Evolutionary conservation across 352 stramenopile genomes (phyloP).

Genomic region (Pythium folliculosum): DNA sequence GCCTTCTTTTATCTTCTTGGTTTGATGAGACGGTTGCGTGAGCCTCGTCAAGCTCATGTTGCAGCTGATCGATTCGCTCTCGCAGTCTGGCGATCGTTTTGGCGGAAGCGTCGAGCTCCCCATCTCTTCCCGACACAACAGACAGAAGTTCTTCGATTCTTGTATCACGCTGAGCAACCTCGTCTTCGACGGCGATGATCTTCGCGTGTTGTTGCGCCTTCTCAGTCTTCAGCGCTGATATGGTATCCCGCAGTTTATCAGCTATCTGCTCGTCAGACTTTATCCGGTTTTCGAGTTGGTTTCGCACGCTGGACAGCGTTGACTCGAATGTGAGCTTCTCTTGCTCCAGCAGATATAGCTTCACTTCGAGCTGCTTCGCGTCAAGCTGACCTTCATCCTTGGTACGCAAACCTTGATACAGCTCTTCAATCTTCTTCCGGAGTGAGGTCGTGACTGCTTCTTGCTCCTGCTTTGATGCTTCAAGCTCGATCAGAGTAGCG

Average conservation of each 20-base stretch:
- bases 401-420: constrained; percentile 51
- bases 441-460: constrained; percentile 31
- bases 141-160: constrained; percentile 50
- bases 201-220: constrained; percentile 35
- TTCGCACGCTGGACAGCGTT: constrained; percentile 1
- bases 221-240: constrained; percentile 38
- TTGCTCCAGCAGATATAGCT: constrained; percentile 23
- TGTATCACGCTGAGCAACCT: constrained; percentile 5
- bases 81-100: constrained; percentile 33
- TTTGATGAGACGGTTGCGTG: constrained; percentile 30
- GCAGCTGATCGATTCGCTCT: constrained; percentile 31
- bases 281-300: constrained; percentile 9
- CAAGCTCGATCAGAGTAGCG: constrained; percentile 36
- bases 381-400: constrained; percentile 37
- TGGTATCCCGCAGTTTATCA: constrained; percentile 9
- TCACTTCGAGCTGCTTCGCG: constrained; percentile 16
- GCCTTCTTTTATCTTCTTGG: constrained; percentile 40
- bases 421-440: constrained; percentile 56
- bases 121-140: constrained; percentile 39
- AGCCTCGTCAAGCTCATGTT: constrained; percentile 37
- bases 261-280: neutral
- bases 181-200: constrained; percentile 17
- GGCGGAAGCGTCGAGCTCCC: constrained; percentile 37
- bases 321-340: constrained; percentile 20
- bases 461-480: constrained; percentile 32